These are phyloP conservation scores for Hondaea fermentalgiana DNA, from an alignment of 108 stramenopile species.

Conservation along the genomic window DNA sequence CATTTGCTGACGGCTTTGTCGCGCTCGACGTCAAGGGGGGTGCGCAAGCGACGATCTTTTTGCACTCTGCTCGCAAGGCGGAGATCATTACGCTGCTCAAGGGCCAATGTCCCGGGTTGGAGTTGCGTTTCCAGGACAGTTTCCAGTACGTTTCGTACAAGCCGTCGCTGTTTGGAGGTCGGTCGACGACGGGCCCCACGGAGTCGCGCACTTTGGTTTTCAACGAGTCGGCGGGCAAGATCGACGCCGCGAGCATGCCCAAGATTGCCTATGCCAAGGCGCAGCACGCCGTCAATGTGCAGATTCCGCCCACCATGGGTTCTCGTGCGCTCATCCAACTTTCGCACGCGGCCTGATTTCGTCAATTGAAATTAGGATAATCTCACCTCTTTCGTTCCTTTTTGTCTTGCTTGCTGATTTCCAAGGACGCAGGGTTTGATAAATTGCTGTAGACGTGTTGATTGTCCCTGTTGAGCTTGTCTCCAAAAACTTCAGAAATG, in stretches of 20 bases:
- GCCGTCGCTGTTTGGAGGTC: not conserved
- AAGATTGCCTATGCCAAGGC: not conserved
- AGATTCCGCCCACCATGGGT: not conserved
- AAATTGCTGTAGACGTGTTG: no score
- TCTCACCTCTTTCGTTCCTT: no score
- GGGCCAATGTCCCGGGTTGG: not conserved
- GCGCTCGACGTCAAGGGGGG: not conserved
- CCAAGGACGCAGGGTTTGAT: no score
- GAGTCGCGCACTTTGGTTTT: not conserved
- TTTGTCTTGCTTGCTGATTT: no score
- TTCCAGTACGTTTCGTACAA: constrained; percentile 5
- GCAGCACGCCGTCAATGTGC: not conserved
- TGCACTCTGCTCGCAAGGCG: not conserved
- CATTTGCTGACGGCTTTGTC: not conserved
- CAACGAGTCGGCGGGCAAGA: not conserved
- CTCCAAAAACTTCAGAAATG: no score
- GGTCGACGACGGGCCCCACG: not conserved
- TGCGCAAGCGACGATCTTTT: not conserved
- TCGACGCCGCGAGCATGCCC: not conserved
- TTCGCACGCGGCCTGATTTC: not conserved
- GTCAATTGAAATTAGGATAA: no score
- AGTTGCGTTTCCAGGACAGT: not conserved
- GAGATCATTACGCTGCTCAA: constrained; percentile 10
- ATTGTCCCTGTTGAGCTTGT: no score
- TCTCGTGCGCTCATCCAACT: not conserved